phyloP scores from a whole-genome alignment of 2,329 filamentous ascomycete genomes.

The Penicillium sp. region DNA sequence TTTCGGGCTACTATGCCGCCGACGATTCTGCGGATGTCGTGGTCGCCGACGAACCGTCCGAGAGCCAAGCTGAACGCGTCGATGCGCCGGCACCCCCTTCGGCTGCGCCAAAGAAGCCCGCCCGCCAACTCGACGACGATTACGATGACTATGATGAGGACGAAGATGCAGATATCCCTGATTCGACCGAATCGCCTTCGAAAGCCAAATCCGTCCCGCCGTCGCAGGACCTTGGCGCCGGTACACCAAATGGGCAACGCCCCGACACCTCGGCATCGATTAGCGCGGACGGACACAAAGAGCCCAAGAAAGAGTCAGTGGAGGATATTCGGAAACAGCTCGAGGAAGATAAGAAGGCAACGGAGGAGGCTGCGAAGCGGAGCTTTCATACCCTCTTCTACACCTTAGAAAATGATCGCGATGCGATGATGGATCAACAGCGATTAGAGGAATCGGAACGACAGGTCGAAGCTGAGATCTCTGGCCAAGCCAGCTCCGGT shows the following conservation, averaged over 20 bases:
- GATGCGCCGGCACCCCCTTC: conserved; percentile 47
- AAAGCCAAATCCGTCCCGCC: conserved; percentile 50
- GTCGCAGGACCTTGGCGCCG: conserved; percentile 53
- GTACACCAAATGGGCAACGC: conserved; percentile 66
- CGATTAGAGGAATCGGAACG: conserved; percentile 94
- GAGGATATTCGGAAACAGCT: conserved; percentile 90
- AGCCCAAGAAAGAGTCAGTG: conserved; percentile 57
- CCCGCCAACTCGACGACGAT: conserved; percentile 72
- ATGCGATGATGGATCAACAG: conserved; percentile 96
- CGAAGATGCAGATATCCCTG: conserved; percentile 54
- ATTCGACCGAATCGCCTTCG: conserved; percentile 44
- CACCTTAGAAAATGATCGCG: conserved; percentile 88
- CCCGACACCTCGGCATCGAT: conserved; percentile 59
- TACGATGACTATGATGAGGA: conserved; percentile 64
- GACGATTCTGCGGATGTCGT: conserved; percentile 34
- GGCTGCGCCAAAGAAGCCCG: conserved; percentile 50
- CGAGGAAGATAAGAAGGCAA: conserved; percentile 84
- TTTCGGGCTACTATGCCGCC: conserved; percentile 46
- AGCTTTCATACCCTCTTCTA: conserved; percentile 94
- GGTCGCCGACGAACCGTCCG: conserved; percentile 47
- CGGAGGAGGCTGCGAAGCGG: conserved; percentile 80
- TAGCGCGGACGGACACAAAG: conserved; percentile 57
- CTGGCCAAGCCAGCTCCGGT: conserved; percentile 55
- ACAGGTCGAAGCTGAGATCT: conserved; percentile 93
- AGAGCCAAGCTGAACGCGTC: conserved; percentile 40